phyloP scores from a whole-genome alignment of 495 filamentous ascomycete species.

The Talaromyces wortmannii region DNA sequence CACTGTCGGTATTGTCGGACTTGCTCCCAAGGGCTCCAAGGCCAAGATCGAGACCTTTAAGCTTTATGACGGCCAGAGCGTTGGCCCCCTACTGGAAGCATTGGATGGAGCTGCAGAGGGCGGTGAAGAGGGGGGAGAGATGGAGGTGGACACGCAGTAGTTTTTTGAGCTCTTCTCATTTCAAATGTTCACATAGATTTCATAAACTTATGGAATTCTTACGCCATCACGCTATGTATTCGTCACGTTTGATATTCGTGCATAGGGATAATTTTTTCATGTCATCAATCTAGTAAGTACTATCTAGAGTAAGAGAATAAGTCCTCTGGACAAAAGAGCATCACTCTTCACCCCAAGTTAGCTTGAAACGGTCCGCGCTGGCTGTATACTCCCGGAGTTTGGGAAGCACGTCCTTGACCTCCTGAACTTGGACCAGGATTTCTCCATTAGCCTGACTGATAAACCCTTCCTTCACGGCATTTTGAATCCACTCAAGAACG shows the following conservation, averaged over 20 bases:
- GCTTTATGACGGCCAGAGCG: conserved; percentile 84
- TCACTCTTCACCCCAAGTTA: conserved; percentile 74
- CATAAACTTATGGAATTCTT: too few relatives aligned
- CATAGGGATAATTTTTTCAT: too few relatives aligned
- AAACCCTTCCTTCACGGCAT: conserved; percentile 70
- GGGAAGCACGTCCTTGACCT: too few relatives aligned
- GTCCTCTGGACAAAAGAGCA: not conserved
- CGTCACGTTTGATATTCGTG: too few relatives aligned
- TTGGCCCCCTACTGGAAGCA: conserved; percentile 57
- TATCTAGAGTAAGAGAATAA: not conserved
- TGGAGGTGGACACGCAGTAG: conserved; percentile 67
- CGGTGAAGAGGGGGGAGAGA: conserved; percentile 54
- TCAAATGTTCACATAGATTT: not conserved
- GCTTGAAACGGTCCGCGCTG: conserved; percentile 63
- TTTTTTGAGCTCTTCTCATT: not conserved
- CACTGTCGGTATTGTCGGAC: conserved; percentile 76
- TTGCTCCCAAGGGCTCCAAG: conserved; percentile 41
- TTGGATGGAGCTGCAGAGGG: conserved; percentile 67
- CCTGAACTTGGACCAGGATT: conserved; percentile 64
- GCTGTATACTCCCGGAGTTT: conserved; percentile 56
- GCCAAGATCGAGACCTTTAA: conserved; percentile 70
- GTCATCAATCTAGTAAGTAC: too few relatives aligned
- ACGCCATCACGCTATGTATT: too few relatives aligned
- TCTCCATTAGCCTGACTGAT: conserved; percentile 57
- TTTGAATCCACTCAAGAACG: conserved; percentile 72